Base-by-base conservation (phyloP, 2,329 filamentous ascomycete genomes). In the Fusarium multiceps region DNA sequence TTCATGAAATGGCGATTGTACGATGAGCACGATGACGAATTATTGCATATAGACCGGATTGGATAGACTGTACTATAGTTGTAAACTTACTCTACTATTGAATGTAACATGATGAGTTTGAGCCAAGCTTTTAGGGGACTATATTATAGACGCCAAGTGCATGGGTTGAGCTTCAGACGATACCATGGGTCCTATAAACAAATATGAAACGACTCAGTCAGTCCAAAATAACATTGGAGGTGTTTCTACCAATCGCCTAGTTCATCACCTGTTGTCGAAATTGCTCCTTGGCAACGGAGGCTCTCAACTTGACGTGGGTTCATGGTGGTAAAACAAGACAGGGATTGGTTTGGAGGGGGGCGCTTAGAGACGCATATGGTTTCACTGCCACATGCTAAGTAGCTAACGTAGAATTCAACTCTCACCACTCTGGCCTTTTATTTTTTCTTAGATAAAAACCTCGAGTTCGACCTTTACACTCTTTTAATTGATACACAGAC, bases 321-420 rank as follows among this genome's bases (percentile, higher is more conserved):
- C 58, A 59, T 62, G 47, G 59, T 53, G 37, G 59, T 47, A 61
- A 71, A 72, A 51, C 34, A 40, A 30, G 68, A 60, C 67, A 71
- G 65, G 69, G 69, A 57, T 59, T 57, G 30, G 55, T 55, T 58
- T 50, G 59, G 54, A 59, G 56, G 40, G 59, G 54, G 56, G 72
- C 72, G 72, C 72, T 73, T 74, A 73, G 70, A 69, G 60, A 72
- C 71, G 59, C 30, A 57, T 55, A 55, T 70, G 32, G 67, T 75
- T 72, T 72, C 72, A 73, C 68, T 66, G 46, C 68, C 72, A 75
- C 69, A 74, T 73, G 65, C 65, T 67, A 63, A 18, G 28, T 50
- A 50, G n/a, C 14, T 37, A 56, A 63, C 43, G 37, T 41, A 41
- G 45, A 53, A 30, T 50, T 50, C 45, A 50, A 58, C 59, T 61